These are phyloP conservation scores for Rhodotorula glutinis DNA, from an alignment of 1,284 basidiomycete genomes.

Conservation along the genomic window DNA sequence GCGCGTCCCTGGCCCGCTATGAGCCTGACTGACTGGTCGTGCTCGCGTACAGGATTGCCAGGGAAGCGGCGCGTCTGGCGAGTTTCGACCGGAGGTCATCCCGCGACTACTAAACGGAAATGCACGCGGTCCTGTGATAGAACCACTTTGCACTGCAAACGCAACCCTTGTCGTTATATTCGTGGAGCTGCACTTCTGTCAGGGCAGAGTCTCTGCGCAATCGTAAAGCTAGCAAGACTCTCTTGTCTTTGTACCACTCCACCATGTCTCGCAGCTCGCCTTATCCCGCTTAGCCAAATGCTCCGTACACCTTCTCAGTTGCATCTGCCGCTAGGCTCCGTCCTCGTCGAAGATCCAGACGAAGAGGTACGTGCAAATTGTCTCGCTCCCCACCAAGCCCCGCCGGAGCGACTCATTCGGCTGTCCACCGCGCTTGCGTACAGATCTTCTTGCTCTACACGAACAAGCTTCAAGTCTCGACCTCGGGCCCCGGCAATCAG, in stretches of 20 bases:
- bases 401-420: not conserved
- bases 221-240: too few relatives aligned
- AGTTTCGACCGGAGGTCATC: not conserved
- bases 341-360: constrained; percentile 29
- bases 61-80: constrained; percentile 8
- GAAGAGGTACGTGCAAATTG: constrained; percentile 24
- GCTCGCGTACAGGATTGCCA: not conserved
- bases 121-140: too few relatives aligned
- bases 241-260: too few relatives aligned
- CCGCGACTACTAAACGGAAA: not conserved
- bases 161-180: not conserved
- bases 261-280: not conserved
- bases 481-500: not conserved
- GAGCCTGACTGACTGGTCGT: not conserved
- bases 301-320: not conserved
- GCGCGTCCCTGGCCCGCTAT: not conserved
- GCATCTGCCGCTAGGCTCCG: constrained; percentile 4
- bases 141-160: too few relatives aligned
- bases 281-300: not conserved
- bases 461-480: constrained; percentile 13
- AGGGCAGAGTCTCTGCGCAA: too few relatives aligned
- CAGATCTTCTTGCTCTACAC: constrained; percentile 38
- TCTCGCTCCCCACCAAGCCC: not conserved
- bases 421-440: not conserved
- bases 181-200: too few relatives aligned